phyloP scores from a whole-genome alignment of 176 grass and related monocot genomes.

The Oryza rufipogon region DNA sequence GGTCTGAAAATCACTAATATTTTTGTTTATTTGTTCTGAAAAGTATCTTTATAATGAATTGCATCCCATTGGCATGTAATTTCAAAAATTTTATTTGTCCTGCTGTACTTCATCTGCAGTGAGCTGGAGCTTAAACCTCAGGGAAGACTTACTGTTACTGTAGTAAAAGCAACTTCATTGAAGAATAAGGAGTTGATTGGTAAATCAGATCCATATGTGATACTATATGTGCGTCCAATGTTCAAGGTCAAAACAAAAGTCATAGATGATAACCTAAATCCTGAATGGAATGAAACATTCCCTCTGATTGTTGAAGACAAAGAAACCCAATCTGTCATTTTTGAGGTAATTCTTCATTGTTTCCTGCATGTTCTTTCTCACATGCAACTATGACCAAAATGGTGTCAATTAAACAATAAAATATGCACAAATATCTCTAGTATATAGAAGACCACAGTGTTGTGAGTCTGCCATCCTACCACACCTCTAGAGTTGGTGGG shows the following conservation, averaged over 20 bases:
- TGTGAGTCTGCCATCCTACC: too few species aligned
- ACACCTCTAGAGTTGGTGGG: too few species aligned
- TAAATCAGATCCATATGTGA: constrained; percentile 97
- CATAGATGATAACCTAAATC: constrained; percentile 76
- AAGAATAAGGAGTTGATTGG: constrained; percentile 81
- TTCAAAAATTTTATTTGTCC: constrained; percentile 16
- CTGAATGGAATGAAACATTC: constrained; percentile 95
- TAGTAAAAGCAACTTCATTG: constrained; percentile 75
- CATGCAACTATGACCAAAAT: background rate
- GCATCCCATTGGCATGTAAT: constrained; percentile 12
- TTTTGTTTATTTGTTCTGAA: constrained; percentile 17
- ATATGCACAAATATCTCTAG: background rate
- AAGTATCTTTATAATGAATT: constrained; percentile 16
- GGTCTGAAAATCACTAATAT: constrained; percentile 2
- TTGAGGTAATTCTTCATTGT: constrained; percentile 67
- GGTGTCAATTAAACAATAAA: constrained; percentile 6
- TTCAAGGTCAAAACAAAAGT: constrained; percentile 97
- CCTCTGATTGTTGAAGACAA: constrained; percentile 89
- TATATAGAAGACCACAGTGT: too few species aligned
- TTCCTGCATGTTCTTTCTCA: background rate
- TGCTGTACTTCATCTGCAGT: constrained; percentile 48
- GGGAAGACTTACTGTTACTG: constrained; percentile 72
- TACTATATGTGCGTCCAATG: constrained; percentile 76
- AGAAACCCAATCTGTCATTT: constrained; percentile 86
- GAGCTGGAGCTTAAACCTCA: constrained; percentile 94